Evolutionary conservation across 306 rosid species (phyloP).

Genomic region (Prunus davidiana): DNA sequence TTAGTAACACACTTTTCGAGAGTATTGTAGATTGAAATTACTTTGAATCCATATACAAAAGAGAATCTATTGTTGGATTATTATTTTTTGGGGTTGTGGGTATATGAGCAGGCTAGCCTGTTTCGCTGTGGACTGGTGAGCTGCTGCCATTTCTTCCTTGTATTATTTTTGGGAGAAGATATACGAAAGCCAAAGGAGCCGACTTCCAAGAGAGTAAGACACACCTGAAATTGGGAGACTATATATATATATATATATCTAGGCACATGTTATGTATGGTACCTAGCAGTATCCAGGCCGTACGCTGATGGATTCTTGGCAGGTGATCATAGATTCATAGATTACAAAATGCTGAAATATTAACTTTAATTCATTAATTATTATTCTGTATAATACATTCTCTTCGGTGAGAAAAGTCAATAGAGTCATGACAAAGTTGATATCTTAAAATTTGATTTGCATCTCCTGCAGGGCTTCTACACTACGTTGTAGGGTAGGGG

Average conservation of each 20-base stretch:
- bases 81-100: neutral
- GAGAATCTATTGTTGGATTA: too few relatives aligned
- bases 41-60: too few relatives aligned
- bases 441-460: slow-evolving; percentile 11
- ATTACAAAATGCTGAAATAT: neutral
- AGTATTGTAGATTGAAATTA: too few relatives aligned
- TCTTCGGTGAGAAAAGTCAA: slow-evolving; percentile 28
- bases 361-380: neutral
- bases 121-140: neutral
- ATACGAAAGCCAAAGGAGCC: slow-evolving; percentile 10
- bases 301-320: neutral
- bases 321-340: neutral
- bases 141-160: neutral
- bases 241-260: neutral
- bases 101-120: neutral
- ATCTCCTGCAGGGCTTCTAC: neutral
- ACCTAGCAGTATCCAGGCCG: neutral
- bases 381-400: slow-evolving; percentile 1
- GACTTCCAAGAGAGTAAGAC: slow-evolving; percentile 19
- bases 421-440: slow-evolving; percentile 28
- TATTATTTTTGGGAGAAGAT: neutral
- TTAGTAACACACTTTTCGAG: too few relatives aligned
- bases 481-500: neutral
- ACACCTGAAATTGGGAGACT: neutral
- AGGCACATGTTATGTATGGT: neutral